These are phyloP conservation scores for Fragaria vesca DNA, from an alignment of 306 rosid genomes.

Conservation along the genomic window DNA sequence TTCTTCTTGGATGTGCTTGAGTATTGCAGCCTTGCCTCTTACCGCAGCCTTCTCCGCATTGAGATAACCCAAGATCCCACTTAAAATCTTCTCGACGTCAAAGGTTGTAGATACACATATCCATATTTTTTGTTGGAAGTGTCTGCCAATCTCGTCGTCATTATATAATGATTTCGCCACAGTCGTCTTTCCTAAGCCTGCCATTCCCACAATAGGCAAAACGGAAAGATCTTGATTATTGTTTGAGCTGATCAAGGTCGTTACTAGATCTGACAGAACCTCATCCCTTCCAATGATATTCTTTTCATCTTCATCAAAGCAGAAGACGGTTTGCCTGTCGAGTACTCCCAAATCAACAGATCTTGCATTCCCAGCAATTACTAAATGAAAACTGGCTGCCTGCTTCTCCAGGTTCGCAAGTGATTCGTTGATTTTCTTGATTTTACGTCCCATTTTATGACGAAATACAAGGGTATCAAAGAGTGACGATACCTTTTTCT, in stretches of 20 bases:
- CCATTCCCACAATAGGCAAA: neutral
- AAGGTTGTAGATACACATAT: neutral
- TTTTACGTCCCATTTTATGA: neutral
- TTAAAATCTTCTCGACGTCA: neutral
- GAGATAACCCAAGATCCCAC: neutral
- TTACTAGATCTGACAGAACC: neutral
- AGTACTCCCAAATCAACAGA: neutral
- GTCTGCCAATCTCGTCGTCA: neutral
- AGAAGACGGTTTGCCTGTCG: neutral
- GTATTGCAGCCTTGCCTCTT: neutral
- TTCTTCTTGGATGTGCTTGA: neutral
- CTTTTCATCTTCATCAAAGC: neutral
- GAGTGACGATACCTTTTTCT: neutral
- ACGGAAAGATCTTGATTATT: neutral
- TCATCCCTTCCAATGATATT: neutral
- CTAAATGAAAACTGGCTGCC: neutral
- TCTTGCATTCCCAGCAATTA: neutral
- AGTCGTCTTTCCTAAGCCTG: neutral
- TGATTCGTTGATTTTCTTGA: neutral
- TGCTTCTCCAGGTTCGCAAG: neutral
- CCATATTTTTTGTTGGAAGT: neutral
- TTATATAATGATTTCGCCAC: neutral
- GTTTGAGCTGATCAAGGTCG: neutral
- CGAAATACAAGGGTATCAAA: neutral
- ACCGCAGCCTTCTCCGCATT: neutral